phyloP scores from a whole-genome alignment of 306 rosid genomes.

The Malus sieversii region DNA sequence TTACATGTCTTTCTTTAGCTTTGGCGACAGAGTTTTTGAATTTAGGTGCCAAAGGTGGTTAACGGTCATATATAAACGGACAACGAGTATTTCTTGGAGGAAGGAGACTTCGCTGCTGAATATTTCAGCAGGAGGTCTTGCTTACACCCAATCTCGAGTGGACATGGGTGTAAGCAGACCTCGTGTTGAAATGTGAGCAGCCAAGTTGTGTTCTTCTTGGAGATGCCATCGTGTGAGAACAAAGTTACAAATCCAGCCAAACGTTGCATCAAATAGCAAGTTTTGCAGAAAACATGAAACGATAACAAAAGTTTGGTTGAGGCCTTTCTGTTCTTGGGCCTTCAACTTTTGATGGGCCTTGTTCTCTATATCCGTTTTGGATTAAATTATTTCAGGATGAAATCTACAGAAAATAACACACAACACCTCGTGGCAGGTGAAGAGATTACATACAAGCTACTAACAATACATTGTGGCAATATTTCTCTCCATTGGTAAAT shows the following conservation, averaged over 20 bases:
- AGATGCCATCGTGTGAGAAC: background rate
- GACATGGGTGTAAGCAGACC: too few relatives aligned
- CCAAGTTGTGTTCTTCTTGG: background rate
- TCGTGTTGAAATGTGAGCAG: too few relatives aligned
- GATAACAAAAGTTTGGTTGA: background rate
- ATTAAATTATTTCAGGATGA: background rate
- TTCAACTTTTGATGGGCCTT: background rate
- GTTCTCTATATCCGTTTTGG: background rate
- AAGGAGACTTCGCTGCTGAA: too few relatives aligned
- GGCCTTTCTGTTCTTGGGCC: background rate
- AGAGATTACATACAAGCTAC: background rate
- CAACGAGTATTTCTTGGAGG: too few relatives aligned
- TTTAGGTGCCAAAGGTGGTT: slow-evolving; percentile 8
- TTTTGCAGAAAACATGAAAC: background rate
- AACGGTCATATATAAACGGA: too few relatives aligned
- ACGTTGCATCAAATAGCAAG: background rate
- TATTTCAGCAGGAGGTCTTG: too few relatives aligned
- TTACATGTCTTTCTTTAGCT: background rate
- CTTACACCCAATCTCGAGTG: too few relatives aligned
- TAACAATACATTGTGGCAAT: too few relatives aligned
- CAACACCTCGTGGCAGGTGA: background rate
- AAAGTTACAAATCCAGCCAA: background rate
- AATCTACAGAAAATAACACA: background rate
- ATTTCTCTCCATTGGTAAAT: too few relatives aligned
- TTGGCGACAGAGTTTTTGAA: slow-evolving; percentile 2